These are phyloP conservation scores for Asclepias syriaca DNA, from an alignment of 257 asterid genomes.

Conservation along the genomic window DNA sequence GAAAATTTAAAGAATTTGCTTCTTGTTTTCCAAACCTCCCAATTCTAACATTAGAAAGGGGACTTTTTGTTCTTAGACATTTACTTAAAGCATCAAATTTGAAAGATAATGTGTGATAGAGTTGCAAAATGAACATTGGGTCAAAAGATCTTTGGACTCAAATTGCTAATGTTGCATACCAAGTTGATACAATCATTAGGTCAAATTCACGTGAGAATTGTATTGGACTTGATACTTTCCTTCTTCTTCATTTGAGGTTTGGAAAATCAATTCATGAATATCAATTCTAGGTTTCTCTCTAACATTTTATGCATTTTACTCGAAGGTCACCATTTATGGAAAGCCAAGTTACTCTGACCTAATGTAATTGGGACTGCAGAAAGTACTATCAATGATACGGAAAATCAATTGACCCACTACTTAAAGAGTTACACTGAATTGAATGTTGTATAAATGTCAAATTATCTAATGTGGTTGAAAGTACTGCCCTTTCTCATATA, in stretches of 20 bases:
- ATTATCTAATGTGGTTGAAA: constrained; percentile 1
- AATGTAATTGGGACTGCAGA: neutral
- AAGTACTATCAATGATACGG: neutral
- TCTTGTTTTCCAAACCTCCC: neutral
- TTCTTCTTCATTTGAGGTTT: neutral
- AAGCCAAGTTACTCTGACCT: neutral
- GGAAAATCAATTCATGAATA: neutral
- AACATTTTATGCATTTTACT: neutral
- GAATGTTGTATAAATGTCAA: neutral
- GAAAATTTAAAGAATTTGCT: neutral
- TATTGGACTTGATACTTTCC: too few relatives aligned
- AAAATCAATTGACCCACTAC: neutral
- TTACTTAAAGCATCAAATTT: neutral
- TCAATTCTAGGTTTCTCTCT: neutral
- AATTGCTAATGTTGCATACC: neutral
- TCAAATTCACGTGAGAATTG: too few relatives aligned
- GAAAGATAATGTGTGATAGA: neutral
- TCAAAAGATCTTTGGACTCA: neutral
- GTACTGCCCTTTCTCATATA: too few relatives aligned
- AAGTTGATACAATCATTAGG: too few relatives aligned
- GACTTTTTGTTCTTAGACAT: neutral
- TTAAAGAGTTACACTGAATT: neutral
- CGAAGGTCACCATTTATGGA: neutral
- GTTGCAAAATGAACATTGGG: neutral
- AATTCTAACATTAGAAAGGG: too few relatives aligned